phyloP scores from a whole-genome alignment of 192 early-diverging fungal genomes.

The Coemansia aciculifera region DNA sequence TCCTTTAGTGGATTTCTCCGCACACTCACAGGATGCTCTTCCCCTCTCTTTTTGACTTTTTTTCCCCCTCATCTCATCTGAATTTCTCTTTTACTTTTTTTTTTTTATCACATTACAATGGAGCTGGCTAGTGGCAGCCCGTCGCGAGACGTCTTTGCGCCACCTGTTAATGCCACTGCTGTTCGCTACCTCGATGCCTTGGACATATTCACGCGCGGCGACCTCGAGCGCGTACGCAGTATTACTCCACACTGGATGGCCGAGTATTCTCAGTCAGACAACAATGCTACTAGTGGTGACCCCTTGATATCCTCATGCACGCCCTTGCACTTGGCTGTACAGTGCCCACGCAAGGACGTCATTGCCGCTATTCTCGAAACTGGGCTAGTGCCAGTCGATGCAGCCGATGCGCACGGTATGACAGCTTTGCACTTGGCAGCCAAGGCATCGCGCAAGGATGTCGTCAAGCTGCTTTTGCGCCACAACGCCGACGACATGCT shows the following conservation, averaged over 20 bases:
- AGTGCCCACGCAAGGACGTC: conserved; percentile 63
- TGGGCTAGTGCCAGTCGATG: conserved; percentile 57
- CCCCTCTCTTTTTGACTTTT: background rate
- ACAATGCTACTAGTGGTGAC: background rate
- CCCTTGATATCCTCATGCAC: conserved; percentile 41
- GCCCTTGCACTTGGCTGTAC: conserved; percentile 62
- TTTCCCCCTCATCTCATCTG: background rate
- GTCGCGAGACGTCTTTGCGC: background rate
- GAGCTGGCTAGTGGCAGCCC: background rate
- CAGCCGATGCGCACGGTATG: conserved; percentile 61
- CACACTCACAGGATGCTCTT: background rate
- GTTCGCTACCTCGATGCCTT: conserved; percentile 48
- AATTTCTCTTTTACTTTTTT: background rate
- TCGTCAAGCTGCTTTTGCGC: conserved; percentile 68
- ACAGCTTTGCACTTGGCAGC: conserved; percentile 77
- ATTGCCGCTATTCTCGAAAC: conserved; percentile 57
- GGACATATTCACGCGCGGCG: conserved; percentile 48
- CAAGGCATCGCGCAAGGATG: conserved; percentile 64
- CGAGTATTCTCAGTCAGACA: conserved; percentile 19
- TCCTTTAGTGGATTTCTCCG: background rate
- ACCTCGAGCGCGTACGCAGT: conserved; percentile 27
- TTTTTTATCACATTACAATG: background rate
- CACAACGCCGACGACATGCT: conserved; percentile 68
- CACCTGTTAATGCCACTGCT: background rate
- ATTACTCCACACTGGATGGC: conserved; percentile 47